Evolutionary conservation across 768 basidiomycete species (phyloP).

Genomic region (Melanogaster broomeanus): DNA sequence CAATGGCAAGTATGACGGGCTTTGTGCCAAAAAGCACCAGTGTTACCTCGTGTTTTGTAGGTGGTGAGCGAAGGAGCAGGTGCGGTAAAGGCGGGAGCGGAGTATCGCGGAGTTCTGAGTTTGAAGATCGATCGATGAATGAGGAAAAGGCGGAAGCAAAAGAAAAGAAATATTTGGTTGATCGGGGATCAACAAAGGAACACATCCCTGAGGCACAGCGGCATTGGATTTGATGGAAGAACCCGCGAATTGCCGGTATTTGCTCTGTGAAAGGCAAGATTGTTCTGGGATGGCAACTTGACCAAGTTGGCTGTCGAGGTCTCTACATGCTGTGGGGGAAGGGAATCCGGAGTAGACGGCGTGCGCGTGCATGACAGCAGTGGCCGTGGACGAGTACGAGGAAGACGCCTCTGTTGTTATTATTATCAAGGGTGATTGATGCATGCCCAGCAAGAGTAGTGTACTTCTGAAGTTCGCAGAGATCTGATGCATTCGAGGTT

Average conservation of each 20-base stretch:
- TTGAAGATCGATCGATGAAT: conserved; percentile 13
- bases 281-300: background rate
- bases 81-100: conserved; percentile 1
- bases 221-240: conserved; percentile 20
- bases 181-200: conserved; percentile 64
- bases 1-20: too few relatives aligned
- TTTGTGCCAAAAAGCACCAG: too few relatives aligned
- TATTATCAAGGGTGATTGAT: conserved; percentile 8
- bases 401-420: too few relatives aligned
- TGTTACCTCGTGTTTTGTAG: background rate
- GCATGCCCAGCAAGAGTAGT: too few relatives aligned
- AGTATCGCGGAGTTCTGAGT: conserved; percentile 32
- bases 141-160: conserved; percentile 33
- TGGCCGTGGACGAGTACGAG: too few relatives aligned
- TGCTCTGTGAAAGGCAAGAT: conserved; percentile 5
- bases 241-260: conserved; percentile 32
- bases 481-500: conserved; percentile 38
- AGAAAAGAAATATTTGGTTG: conserved; percentile 42
- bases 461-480: conserved; percentile 27
- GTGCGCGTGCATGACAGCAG: background rate
- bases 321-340: background rate
- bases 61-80: conserved; percentile 23
- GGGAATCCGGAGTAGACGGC: conserved; percentile 3
- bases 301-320: too few relatives aligned
- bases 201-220: conserved; percentile 33